phyloP scores from a whole-genome alignment of 768 basidiomycete genomes.

The Cyclocybe cylindracea region DNA sequence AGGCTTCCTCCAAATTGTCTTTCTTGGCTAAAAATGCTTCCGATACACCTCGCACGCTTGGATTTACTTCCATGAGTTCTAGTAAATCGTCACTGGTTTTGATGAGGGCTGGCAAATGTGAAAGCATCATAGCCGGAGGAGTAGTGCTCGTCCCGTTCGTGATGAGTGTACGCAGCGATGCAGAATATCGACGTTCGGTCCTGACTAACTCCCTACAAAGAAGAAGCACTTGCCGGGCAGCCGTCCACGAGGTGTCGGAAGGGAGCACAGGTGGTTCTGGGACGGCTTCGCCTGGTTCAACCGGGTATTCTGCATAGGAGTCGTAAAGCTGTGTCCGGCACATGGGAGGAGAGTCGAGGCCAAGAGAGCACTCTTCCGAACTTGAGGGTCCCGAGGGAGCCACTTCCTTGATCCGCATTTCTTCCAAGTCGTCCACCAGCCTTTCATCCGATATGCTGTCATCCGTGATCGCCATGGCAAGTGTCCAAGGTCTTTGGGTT shows the following conservation, averaged over 20 bases:
- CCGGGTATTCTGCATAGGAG: constrained; percentile 24
- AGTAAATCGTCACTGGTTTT: constrained; percentile 51
- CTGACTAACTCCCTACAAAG: constrained; percentile 42
- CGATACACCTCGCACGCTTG: constrained; percentile 66
- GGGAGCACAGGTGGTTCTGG: constrained; percentile 11
- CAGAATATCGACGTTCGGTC: constrained; percentile 44
- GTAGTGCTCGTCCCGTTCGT: constrained; percentile 40
- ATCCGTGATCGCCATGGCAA: constrained; percentile 52
- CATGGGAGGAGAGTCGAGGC: constrained; percentile 17
- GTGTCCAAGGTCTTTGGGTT: constrained; percentile 34
- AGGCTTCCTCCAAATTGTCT: constrained; percentile 52
- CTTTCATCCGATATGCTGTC: constrained; percentile 52
- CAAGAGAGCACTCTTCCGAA: constrained; percentile 12
- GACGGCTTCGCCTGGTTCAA: constrained; percentile 18
- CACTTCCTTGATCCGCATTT: constrained; percentile 30
- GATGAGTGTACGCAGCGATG: constrained; percentile 32
- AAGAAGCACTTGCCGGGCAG: constrained; percentile 37
- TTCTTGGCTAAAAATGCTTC: constrained; percentile 57
- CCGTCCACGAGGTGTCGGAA: constrained; percentile 31
- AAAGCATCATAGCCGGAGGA: constrained; percentile 52
- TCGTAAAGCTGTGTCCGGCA: constrained; percentile 25
- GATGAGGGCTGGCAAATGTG: constrained; percentile 53
- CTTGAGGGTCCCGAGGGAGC: not conserved
- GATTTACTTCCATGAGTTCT: constrained; percentile 53
- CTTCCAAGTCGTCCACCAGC: constrained; percentile 48